Conservation (phyloP, 352 stramenopile species). For the Pilasporangium apinafurcum region DNA sequence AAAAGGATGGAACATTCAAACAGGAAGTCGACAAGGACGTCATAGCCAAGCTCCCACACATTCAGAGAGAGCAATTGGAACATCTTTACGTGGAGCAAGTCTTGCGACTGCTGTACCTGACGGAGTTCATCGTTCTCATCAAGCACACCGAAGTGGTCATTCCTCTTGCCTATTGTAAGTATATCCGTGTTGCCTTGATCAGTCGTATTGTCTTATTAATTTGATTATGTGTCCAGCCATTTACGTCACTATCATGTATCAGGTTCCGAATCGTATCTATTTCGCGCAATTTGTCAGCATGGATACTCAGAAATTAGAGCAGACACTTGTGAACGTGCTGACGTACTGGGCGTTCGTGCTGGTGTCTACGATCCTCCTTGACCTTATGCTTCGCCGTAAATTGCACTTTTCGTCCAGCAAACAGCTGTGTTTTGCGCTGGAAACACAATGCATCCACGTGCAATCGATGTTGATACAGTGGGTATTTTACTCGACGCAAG, state of each 20-base stretch:
- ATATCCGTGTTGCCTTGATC: background rate
- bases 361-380: slow-evolving; percentile 20
- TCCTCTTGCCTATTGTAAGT: slow-evolving; percentile 3
- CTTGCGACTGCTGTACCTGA: background rate
- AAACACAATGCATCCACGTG: slow-evolving; percentile 13
- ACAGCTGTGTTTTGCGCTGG: slow-evolving; percentile 23
- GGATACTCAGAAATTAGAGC: slow-evolving; percentile 1
- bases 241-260: slow-evolving; percentile 13
- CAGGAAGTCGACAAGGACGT: too few relatives aligned
- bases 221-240: slow-evolving; percentile 7
- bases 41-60: too few relatives aligned
- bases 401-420: slow-evolving; percentile 15
- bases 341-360: slow-evolving; percentile 28
- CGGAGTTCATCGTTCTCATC: slow-evolving; percentile 1
- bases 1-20: too few relatives aligned
- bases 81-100: background rate
- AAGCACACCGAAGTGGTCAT: slow-evolving; percentile 3
- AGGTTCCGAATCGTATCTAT: slow-evolving; percentile 25
- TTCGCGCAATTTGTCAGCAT: slow-evolving; percentile 19
- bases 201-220: background rate
- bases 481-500: slow-evolving; percentile 11
- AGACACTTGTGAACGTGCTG: slow-evolving; percentile 21
- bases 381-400: slow-evolving; percentile 13
- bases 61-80: too few relatives aligned
- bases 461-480: slow-evolving; percentile 17